A percentile compares a stretch with the other conserved stretches of the same genome.
Evolutionary conservation across 2,329 filamentous ascomycete species (phyloP).

Genomic region (Lasiodiplodia sp.): DNA sequence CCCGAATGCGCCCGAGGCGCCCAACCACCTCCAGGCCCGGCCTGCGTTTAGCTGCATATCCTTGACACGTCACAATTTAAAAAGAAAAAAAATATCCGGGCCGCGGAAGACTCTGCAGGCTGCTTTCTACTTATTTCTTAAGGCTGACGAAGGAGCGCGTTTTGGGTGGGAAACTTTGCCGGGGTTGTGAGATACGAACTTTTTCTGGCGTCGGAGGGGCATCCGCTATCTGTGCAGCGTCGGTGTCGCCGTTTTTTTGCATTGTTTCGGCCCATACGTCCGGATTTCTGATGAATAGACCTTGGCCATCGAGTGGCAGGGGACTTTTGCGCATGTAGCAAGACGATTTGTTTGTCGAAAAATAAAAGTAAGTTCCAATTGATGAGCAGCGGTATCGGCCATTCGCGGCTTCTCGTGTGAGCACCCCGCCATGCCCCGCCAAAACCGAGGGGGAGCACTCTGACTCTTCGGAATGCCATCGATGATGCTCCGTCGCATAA

Average conservation of each 20-base stretch:
- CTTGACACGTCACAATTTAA: conserved; percentile 25
- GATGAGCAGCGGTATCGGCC: conserved; percentile 8
- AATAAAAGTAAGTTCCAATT: conserved; percentile 4
- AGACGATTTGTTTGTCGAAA: conserved; percentile 2
- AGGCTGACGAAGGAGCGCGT: conserved; percentile 22
- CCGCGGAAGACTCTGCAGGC: conserved; percentile 19
- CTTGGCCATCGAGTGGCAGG: conserved; percentile 8
- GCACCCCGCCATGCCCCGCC: conserved; percentile 22
- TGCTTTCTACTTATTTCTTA: conserved; percentile 16
- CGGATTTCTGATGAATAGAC: conserved; percentile 2
- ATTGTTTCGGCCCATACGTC: conserved; percentile 11
- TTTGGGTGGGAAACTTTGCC: conserved; percentile 28
- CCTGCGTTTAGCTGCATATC: conserved; percentile 29
- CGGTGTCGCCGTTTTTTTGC: conserved; percentile 1
- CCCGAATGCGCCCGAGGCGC: conserved; percentile 29
- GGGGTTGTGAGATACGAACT: conserved; percentile 21
- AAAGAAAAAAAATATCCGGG: conserved; percentile 14
- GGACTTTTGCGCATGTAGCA: not conserved
- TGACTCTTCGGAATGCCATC: conserved; percentile 11
- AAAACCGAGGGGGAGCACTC: not conserved
- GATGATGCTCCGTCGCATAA: conserved; percentile 20
- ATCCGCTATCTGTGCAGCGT: conserved; percentile 19
- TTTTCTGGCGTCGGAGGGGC: conserved; percentile 22
- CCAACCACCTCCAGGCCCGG: conserved; percentile 25
- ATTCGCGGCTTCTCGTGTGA: not conserved